Conservation (phyloP, 73 alveolate species). For the Tetrahymena thermophila region DNA sequence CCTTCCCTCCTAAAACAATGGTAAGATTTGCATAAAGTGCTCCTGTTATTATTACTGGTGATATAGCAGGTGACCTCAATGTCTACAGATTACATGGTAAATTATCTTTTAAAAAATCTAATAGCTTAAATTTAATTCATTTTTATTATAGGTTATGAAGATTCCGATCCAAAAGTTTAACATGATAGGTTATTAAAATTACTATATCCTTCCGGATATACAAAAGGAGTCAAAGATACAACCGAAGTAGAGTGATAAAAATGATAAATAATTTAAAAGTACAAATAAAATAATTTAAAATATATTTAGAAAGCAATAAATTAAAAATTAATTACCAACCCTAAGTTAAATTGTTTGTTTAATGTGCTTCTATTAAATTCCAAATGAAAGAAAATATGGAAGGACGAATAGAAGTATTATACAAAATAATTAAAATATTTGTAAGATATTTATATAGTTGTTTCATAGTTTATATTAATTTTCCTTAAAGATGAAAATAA, state of each 20-base stretch:
- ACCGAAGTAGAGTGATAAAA: background rate
- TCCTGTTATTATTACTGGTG: constrained; percentile 90
- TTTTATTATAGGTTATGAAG: constrained; percentile 17
- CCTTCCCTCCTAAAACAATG: constrained; percentile 80
- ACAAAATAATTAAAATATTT: too few species aligned
- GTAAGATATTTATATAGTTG: too few species aligned
- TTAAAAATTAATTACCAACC: background rate
- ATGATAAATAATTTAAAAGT: background rate
- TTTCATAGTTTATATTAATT: too few species aligned
- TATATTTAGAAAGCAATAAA: background rate
- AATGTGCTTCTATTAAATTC: background rate
- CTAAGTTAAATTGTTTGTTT: background rate
- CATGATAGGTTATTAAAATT: constrained; percentile 20
- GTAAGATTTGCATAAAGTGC: constrained; percentile 81
- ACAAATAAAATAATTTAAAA: background rate
- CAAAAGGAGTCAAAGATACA: constrained; percentile 28
- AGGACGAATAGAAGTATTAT: too few species aligned
- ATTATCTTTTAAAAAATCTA: too few species aligned
- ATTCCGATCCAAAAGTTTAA: constrained; percentile 20
- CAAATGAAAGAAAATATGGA: too few species aligned
- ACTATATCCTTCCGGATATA: constrained; percentile 35
- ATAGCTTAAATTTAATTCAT: background rate
- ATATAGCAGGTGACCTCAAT: constrained; percentile 78
- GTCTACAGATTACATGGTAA: constrained; percentile 76
- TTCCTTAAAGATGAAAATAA: too few species aligned